Evolutionary conservation across 2,329 filamentous ascomycete species (phyloP), one percentile per base, ranked within the genome.

Genomic region (Stagonosporopsis tanaceti): DNA sequence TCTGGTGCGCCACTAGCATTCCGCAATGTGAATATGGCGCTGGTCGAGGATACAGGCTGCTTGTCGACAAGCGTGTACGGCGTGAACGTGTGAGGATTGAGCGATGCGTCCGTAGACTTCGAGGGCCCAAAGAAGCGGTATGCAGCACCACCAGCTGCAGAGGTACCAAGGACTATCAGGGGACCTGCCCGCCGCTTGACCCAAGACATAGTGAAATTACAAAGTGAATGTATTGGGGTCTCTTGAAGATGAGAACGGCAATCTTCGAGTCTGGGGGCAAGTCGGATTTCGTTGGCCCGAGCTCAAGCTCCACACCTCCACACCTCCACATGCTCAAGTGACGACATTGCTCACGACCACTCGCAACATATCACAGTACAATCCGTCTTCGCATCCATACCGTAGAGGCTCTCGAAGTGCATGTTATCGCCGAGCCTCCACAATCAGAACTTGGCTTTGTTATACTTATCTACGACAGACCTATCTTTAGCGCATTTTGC

Each of bases 11-110:
- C 66, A 25, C 69, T 57, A 11, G 56, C 55, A 70, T 12, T 86
- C 81, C 25, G 77, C 25, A 93, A 76, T 8, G 87, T 89, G 64
- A 94, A 84, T 64, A 94, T 83, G 66, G 90, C 87, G 54, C 85
- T 87, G 0, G 87, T 87, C 1, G 86, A 82, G 0, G 90, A 90
- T 40, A 92, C 83, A 24, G 81, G 76, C 47, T 89, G 83, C 63
- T 85, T 85, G 25, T 81, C 75, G 15, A 84, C 80, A 61, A 95
- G 83, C 25, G 81, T 85, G 77, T 90, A 93, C 3, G 85, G 84
- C 34, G 83, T 83, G 75, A 92, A 93, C 24, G 79, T 82, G 53
- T 81, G 78, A 14, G 79, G 74, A 76, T 90, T 88, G 57, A 92
- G 66, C 25, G 74, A 68, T 40, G 64, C 61, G 34, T 71, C 65